These are phyloP conservation scores for Pichia sp. DNA, from an alignment of 1,139 yeast genomes.

Conservation along the genomic window DNA sequence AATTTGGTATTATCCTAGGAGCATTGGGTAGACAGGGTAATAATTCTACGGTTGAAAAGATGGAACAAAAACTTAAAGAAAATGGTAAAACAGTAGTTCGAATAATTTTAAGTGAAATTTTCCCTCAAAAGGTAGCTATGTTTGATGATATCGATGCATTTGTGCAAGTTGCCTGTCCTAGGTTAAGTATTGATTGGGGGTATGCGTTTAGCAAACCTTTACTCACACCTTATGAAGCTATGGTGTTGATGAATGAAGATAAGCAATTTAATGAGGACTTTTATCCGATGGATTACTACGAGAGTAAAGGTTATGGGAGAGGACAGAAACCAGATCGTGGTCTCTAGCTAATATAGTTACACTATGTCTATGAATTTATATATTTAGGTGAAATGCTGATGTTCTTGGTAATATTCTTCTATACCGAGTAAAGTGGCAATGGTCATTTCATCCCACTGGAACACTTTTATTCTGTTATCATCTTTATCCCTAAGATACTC, in stretches of 20 bases:
- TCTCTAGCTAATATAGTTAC: neutral
- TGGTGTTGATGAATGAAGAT: constrained; percentile 79
- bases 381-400: neutral
- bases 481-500: constrained; percentile 37
- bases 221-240: constrained; percentile 93
- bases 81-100: constrained; percentile 70
- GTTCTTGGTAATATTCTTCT: constrained; percentile 35
- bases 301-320: constrained; percentile 88
- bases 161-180: constrained; percentile 96
- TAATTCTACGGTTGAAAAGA: constrained; percentile 62
- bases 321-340: constrained; percentile 56
- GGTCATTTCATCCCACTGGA: constrained; percentile 54
- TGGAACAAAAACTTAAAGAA: constrained; percentile 49
- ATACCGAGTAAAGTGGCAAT: constrained; percentile 65
- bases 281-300: constrained; percentile 96
- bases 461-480: constrained; percentile 26
- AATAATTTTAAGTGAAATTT: constrained; percentile 84
- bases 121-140: constrained; percentile 90
- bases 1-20: constrained; percentile 86
- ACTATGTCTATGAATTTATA: neutral
- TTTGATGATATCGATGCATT: constrained; percentile 93
- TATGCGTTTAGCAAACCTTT: constrained; percentile 92
- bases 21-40: constrained; percentile 96
- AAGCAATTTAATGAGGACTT: constrained; percentile 57
- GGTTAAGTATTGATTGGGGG: constrained; percentile 98